Base-by-base conservation (phyloP, 2,329 filamentous ascomycete species). In the Nigrograna mackinnonii region DNA sequence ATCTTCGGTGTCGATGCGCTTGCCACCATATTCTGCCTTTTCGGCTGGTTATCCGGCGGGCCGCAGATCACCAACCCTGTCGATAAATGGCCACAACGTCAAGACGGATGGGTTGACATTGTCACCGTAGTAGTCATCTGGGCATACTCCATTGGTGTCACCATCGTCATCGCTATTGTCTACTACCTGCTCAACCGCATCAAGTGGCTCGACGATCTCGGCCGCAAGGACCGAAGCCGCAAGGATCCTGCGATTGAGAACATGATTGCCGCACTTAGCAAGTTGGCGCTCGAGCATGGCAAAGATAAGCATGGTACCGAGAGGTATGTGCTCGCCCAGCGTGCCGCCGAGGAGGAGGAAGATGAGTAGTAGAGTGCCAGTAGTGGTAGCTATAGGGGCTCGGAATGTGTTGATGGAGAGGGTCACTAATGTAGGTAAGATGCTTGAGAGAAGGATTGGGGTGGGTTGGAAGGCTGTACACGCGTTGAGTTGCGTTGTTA, bases 11-110 rank as follows among this genome's bases (percentile, higher is more conserved):
- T 90, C 61, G 86, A 89, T 66, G 79, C 82, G 38, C 69, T 89
- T 20, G 82, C 86, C 26, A 89, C 86, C 43, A 75, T 89, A 61
- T 90, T 89, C 79, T 82, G 79, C 70, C 69, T 87, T 62, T 89
- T 89, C 73, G 86, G 86, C 45, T 89, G 86, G 85, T 73, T 90
- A 55, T 79, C 79, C 32, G 83, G 82, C 45, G 69, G 71, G 35
- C 69, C 48, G 41, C 67, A 58, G 53, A 66, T 67, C 22, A 68
- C 71, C 55, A 65, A 69, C 57, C 75, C 74, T 50, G 68, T 69
- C 48, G 55, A 59, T 45, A 60, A 62, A 52, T 68, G 60, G 55
- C 46, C 58, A 37, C 66, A 72, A 56, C 64, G 74, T 51, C 42
- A 57, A 35, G 74, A 79, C 61, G 78, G 79, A 51, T 75, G 79